Percentiles rank a stretch among this genome's conserved stretches.
Evolutionary conservation across 768 basidiomycete species (phyloP).

Genomic region (Neoboletus subvelutipes): DNA sequence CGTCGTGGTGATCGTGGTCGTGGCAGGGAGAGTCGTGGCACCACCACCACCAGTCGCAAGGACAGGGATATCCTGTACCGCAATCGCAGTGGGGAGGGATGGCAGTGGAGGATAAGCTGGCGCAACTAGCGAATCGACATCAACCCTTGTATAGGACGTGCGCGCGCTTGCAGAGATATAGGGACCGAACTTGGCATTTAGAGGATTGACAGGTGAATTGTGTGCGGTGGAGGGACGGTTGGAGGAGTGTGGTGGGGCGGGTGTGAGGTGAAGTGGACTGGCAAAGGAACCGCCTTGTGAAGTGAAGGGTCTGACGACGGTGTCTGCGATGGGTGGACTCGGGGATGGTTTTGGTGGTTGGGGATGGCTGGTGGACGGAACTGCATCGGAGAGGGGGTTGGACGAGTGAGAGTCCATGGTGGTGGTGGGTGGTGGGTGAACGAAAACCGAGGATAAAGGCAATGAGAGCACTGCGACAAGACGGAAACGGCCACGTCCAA

Average conservation of each 20-base stretch:
- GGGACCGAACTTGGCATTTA: conserved; percentile 14
- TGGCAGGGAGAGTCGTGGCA: not conserved
- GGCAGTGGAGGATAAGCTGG: conserved; percentile 29
- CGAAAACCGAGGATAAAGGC: not conserved
- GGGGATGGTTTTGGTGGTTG: conserved; percentile 5
- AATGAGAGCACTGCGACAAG: too few species aligned
- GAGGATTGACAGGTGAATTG: conserved; percentile 6
- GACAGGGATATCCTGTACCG: not conserved
- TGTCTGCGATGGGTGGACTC: conserved; percentile 28
- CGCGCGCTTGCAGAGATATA: conserved; percentile 45
- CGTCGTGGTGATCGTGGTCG: conserved; percentile 5
- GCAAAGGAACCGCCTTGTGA: conserved; percentile 24
- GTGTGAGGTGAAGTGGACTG: conserved; percentile 5
- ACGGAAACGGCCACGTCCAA: not conserved
- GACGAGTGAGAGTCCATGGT: not conserved
- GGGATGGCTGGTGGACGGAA: not conserved
- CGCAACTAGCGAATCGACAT: conserved; percentile 30
- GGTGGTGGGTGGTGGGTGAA: not conserved
- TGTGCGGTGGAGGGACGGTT: conserved; percentile 25
- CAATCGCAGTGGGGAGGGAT: conserved; percentile 16
- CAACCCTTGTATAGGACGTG: conserved; percentile 55
- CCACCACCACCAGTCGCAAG: not conserved
- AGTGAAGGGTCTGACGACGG: conserved; percentile 29
- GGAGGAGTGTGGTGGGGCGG: not conserved
- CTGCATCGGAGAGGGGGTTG: not conserved